Evolutionary conservation across 495 filamentous ascomycete genomes (phyloP), one percentile per base, ranked within the genome.

Genomic region (Penicillium desertorum): DNA sequence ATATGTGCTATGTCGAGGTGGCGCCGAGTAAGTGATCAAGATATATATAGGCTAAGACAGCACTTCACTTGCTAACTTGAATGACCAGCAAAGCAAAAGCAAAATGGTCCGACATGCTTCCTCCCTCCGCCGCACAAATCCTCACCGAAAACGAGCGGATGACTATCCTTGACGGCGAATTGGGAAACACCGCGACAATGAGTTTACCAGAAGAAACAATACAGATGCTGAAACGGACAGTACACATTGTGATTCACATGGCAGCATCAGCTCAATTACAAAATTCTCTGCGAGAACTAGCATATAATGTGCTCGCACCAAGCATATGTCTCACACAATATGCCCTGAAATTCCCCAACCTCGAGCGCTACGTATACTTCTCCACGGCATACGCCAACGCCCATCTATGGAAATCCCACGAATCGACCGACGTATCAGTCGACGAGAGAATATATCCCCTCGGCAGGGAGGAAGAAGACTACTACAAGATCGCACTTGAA

Each of bases 121-220:
- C 63, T 23, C 25, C 49, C 5, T 30, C 54, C 0, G 17, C 51
- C 12, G 63, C 61, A 10, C 51, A 61, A 2, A 27, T 25, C 10
- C 57, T 68, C 11, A 54, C 36, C 19, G 34, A 59, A 1, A 66
- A 58, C 53, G 19, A 57, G 3, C 22, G 56, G 27, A 51, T 68
- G 25, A 68, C 63, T 0, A 52, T 68, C 29, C 46, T 68, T 22
- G 66, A 68, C 30, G 66, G 66, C 25, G 66, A 68, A 47, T 19
- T 68, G 17, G 66, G 66, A 14, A 54, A 68, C 22, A 68, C 66
- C 0, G 63, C 66, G n/a, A 68, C 61, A 22, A 68, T 68, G 66
- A 29, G 57, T 48, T 54, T 68, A n/a, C 45, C 60, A 12, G 63
- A 68, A 20, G 56, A 60, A 0, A 50, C 48, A 12, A 25, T 68